Percentiles rank a stretch among this genome's conserved stretches.
These are phyloP conservation scores for Kalmanozyma brasiliensis DNA, from an alignment of 1,284 basidiomycete species.

Conservation along the genomic window DNA sequence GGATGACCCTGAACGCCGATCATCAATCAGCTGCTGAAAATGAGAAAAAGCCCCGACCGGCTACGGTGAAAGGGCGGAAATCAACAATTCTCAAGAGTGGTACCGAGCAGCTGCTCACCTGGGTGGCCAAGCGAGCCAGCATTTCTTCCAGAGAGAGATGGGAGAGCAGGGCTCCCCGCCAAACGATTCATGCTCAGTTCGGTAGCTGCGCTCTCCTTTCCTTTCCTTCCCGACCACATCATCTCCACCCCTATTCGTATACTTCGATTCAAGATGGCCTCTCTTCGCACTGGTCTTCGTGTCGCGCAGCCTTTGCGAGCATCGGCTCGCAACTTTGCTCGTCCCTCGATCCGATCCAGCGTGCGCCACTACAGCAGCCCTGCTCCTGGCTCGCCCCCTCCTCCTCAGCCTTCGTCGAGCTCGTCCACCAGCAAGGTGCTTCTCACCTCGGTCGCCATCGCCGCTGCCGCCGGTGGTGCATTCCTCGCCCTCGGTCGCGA, in stretches of 20 bases:
- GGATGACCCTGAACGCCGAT: no score
- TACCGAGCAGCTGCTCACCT: no score
- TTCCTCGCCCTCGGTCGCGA: constrained; percentile 45
- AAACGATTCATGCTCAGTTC: neutral
- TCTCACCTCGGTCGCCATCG: constrained; percentile 48
- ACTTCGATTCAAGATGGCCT: constrained; percentile 36
- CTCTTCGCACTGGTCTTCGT: constrained; percentile 51
- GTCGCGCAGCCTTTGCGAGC: constrained; percentile 45
- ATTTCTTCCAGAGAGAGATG: no score
- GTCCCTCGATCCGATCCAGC: constrained; percentile 35
- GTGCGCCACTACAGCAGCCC: constrained; percentile 51
- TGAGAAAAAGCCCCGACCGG: no score
- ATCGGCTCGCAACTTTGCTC: constrained; percentile 38
- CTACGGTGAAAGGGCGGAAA: no score
- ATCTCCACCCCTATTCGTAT: neutral
- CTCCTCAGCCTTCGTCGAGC: constrained; percentile 38
- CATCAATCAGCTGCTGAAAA: no score
- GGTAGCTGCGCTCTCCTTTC: neutral
- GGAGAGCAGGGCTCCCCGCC: neutral
- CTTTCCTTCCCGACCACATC: constrained; percentile 15
- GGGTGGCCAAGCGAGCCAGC: no score
- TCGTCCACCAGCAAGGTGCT: constrained; percentile 44
- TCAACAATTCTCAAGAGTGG: no score
- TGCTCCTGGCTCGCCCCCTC: constrained; percentile 42
- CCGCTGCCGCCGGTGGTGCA: constrained; percentile 45